phyloP scores from a whole-genome alignment of 1,284 basidiomycete species.

The Ceraceosorus guamensis region DNA sequence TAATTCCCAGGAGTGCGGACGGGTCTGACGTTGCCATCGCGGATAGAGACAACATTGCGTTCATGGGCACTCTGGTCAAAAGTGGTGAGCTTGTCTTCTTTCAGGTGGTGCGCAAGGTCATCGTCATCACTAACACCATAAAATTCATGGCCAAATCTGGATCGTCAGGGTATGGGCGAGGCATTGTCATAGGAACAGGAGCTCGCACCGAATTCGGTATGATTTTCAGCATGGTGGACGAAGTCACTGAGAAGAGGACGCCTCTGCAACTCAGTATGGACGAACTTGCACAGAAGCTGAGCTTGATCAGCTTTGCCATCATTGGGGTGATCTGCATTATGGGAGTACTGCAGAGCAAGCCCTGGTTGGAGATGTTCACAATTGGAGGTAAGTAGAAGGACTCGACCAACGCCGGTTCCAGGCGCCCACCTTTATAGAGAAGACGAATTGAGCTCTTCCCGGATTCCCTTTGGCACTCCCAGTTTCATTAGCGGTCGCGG shows the following conservation, averaged over 20 bases:
- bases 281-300: conserved; percentile 86
- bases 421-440: not conserved
- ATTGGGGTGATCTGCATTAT: conserved; percentile 90
- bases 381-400: conserved; percentile 58
- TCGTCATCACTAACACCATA: too few relatives aligned
- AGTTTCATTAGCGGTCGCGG: conserved; percentile 90
- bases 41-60: conserved; percentile 80
- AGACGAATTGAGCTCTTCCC: not conserved
- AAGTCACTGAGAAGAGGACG: conserved; percentile 86
- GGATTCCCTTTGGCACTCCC: not conserved
- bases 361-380: conserved; percentile 97
- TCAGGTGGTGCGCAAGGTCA: too few relatives aligned
- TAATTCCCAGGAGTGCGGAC: conserved; percentile 43
- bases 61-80: conserved; percentile 95
- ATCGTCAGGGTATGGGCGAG: conserved; percentile 63
- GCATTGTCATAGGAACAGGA: conserved; percentile 85
- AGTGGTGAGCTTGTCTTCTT: conserved; percentile 49
- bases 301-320: conserved; percentile 78
- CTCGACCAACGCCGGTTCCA: not conserved
- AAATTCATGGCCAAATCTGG: too few relatives aligned
- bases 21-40: conserved; percentile 56
- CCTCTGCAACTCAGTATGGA: conserved; percentile 93
- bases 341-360: conserved; percentile 75
- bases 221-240: conserved; percentile 97
- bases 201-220: conserved; percentile 86